Evolutionary conservation across 2,329 filamentous ascomycete species (phyloP), one percentile per base, ranked within the genome.

Genomic region (Penicillium nordicum): DNA sequence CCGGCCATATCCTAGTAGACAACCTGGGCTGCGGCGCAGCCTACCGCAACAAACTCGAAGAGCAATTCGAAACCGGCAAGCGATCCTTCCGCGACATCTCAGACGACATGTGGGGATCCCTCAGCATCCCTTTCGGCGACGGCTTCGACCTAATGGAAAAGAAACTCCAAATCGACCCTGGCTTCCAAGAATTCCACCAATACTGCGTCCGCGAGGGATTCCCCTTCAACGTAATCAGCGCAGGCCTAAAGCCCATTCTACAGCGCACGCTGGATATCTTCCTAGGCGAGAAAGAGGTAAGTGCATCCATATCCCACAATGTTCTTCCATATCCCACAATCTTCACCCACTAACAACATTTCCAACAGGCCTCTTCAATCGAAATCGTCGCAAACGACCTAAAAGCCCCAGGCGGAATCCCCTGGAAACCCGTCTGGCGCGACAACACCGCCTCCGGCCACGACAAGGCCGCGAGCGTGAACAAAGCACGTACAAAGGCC

Each of bases 321-420:
- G n/a, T n/a, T n/a, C n/a, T n/a, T 32, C 12, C 11, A 32, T 32
- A 5, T 14, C 30, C 30, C 30, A 32, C 30, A 32, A 32, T 14
- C 11, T n/a, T 3, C 16, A 32, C 42, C 18, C 50, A 11, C 32
- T 55, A 52, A 50, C 18, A 16, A 11, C n/a, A 18, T 16, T 10
- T 1, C 1, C 23, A 12, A 14, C 18, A 72, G 66, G 81, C 82
- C 6, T 72, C 79, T 12, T 78, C 81, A 62, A 88, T 88, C 64
- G 78, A 86, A 47, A 88, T 88, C 60, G 84, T 88, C 30, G 86
- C 86, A 63, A 89, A 88, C 66, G 85, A 88, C 53, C 85, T 83
- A 8, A 72, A 79, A 37, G 87, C 88, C 4, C 71, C 75, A 11
- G 83, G 86, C 57, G 85, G 84, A 0, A 80, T 76, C 16, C 65